A percentile compares a stretch with the other conserved stretches of the same genome.
Evolutionary conservation across 2,329 filamentous ascomycete genomes (phyloP).

Genomic region (Immersiporthe knoxdaviesiana): DNA sequence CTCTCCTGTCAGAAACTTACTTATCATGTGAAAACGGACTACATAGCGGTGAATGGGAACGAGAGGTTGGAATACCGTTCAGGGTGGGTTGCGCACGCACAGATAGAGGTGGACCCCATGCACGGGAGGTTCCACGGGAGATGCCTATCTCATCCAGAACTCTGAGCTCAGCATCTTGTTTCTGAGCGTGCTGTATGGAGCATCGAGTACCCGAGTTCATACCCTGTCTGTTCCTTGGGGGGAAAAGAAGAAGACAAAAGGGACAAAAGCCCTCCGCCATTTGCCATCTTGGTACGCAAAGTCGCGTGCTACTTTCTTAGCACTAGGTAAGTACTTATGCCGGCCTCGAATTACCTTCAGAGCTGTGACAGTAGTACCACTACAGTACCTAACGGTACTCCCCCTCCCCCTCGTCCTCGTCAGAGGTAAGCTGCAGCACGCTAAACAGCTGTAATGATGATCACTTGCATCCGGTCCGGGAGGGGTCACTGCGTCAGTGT

Average conservation of each 20-base stretch:
- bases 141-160: neutral
- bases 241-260: neutral
- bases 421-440: neutral
- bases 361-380: neutral
- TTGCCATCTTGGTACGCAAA: neutral
- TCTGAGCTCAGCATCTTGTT: neutral
- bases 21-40: neutral
- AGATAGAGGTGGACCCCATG: neutral
- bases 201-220: neutral
- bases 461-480: conserved; percentile 9
- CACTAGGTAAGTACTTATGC: neutral
- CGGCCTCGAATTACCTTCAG: neutral
- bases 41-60: neutral
- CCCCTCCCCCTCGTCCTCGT: neutral
- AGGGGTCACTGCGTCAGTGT: neutral
- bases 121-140: neutral
- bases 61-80: neutral
- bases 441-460: neutral
- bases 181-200: neutral
- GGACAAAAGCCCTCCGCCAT: too few species aligned
- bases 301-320: neutral
- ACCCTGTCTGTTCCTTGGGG: neutral
- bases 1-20: neutral
- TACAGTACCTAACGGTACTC: neutral
- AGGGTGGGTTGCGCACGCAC: neutral